phyloP scores from a whole-genome alignment of 139 green algal genomes.

The Coccomyxa sp. region DNA sequence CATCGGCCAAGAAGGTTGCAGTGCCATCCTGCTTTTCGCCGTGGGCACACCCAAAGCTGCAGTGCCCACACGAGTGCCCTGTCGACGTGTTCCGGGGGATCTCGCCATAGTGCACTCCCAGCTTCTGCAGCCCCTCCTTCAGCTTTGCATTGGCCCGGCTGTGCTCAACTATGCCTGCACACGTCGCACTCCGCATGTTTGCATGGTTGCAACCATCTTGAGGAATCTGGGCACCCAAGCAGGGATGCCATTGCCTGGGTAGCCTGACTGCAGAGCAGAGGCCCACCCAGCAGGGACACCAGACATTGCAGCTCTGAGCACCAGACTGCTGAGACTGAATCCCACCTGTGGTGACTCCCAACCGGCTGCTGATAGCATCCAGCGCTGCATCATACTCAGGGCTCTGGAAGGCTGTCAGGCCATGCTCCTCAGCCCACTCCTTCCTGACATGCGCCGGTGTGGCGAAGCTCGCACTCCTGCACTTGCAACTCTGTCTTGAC shows the following conservation, averaged over 20 bases:
- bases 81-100: constrained; percentile 33
- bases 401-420: constrained; percentile 25
- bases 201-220: background rate
- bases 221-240: background rate
- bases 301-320: background rate
- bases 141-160: constrained; percentile 11
- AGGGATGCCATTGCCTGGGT: background rate
- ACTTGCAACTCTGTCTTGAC: no score
- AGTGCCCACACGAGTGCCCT: constrained; percentile 20
- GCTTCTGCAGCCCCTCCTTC: constrained; percentile 23
- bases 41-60: constrained; percentile 45
- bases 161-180: background rate
- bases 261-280: background rate
- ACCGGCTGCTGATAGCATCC: constrained; percentile 29
- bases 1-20: constrained; percentile 59
- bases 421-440: constrained; percentile 33
- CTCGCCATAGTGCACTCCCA: constrained; percentile 36
- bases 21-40: constrained; percentile 50
- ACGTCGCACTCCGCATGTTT: background rate
- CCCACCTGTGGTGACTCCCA: constrained; percentile 27
- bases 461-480: constrained; percentile 25
- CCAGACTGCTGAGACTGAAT: background rate
- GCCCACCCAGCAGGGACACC: background rate
- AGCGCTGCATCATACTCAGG: constrained; percentile 24
- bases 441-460: constrained; percentile 40